phyloP scores from a whole-genome alignment of 768 basidiomycete genomes.

The Sporobolomyces roseus region DNA sequence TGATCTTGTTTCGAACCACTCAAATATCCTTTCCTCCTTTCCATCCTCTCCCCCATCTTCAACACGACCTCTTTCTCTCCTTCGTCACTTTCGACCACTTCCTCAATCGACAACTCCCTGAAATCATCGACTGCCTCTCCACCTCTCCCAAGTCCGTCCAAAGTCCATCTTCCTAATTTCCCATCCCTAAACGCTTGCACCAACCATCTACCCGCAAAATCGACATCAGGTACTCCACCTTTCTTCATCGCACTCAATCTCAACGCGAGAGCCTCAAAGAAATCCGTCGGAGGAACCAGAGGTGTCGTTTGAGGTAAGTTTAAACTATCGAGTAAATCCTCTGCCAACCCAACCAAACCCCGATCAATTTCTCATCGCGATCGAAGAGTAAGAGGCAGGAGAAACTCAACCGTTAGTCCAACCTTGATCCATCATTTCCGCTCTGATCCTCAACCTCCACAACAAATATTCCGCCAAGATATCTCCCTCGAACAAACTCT shows the following conservation, averaged over 20 bases:
- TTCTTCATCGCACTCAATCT: slow-evolving; percentile 78
- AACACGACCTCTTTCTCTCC: slow-evolving; percentile 1
- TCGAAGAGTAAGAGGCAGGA: not conserved
- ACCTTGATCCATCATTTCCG: slow-evolving; percentile 38
- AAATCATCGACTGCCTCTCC: slow-evolving; percentile 36
- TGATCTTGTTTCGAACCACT: not conserved
- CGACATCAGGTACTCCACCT: slow-evolving; percentile 67
- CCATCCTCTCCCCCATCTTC: slow-evolving; percentile 8
- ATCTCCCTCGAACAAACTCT: slow-evolving; percentile 49
- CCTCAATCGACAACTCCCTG: not conserved
- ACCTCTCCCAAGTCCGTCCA: slow-evolving; percentile 41
- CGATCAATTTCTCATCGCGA: too few relatives aligned
- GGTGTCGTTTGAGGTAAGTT: slow-evolving; percentile 26
- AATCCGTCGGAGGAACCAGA: slow-evolving; percentile 57
- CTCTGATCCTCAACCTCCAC: slow-evolving; percentile 47
- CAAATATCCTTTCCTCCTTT: slow-evolving; percentile 9
- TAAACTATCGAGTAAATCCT: slow-evolving; percentile 31
- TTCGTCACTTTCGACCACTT: slow-evolving; percentile 5
- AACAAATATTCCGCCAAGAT: slow-evolving; percentile 50
- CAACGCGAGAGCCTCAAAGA: slow-evolving; percentile 65
- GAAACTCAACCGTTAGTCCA: slow-evolving; percentile 48
- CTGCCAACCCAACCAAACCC: too few relatives aligned
- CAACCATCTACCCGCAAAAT: slow-evolving; percentile 73
- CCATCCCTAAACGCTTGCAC: slow-evolving; percentile 77
- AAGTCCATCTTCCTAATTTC: slow-evolving; percentile 44